Percentiles rank a stretch among this genome's conserved stretches.
Conservation (phyloP, 106 monocot species). For the Narthecium ossifragum region DNA sequence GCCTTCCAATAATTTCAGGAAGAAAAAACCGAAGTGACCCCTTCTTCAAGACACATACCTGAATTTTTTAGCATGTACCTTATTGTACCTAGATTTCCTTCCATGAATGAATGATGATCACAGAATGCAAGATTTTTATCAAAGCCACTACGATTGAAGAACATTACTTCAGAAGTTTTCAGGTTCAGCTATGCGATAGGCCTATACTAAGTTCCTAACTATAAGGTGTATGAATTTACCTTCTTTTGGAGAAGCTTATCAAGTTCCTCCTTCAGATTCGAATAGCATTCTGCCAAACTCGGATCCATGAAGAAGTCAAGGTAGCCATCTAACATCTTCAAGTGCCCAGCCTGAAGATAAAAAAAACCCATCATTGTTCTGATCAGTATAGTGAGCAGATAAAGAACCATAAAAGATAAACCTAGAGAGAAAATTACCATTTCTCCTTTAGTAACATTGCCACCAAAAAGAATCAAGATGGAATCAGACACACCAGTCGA, state of each 20-base stretch:
- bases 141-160: too few relatives aligned
- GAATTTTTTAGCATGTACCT: too few relatives aligned
- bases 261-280: conserved; percentile 75
- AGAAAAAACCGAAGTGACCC: too few relatives aligned
- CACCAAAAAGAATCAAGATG: conserved; percentile 90
- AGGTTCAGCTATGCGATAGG: too few relatives aligned
- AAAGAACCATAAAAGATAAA: neutral
- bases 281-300: conserved; percentile 77
- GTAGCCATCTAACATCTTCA: conserved; percentile 97
- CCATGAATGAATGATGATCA: too few relatives aligned
- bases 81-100: too few relatives aligned
- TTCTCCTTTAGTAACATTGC: conserved; percentile 60
- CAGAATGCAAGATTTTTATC: too few relatives aligned
- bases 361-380: neutral
- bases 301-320: conserved; percentile 99
- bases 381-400: neutral
- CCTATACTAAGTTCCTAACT: too few relatives aligned
- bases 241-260: conserved; percentile 86
- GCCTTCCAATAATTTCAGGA: too few relatives aligned
- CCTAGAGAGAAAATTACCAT: conserved; percentile 38
- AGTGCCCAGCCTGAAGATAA: conserved; percentile 66
- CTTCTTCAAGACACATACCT: too few relatives aligned
- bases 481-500: conserved; percentile 98
- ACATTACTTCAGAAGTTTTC: too few relatives aligned
- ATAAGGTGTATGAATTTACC: conserved; percentile 48